A percentile compares a stretch with the other conserved stretches of the same genome.
Conservation (phyloP, 306 rosid genomes). For the Corylus heterophylla region DNA sequence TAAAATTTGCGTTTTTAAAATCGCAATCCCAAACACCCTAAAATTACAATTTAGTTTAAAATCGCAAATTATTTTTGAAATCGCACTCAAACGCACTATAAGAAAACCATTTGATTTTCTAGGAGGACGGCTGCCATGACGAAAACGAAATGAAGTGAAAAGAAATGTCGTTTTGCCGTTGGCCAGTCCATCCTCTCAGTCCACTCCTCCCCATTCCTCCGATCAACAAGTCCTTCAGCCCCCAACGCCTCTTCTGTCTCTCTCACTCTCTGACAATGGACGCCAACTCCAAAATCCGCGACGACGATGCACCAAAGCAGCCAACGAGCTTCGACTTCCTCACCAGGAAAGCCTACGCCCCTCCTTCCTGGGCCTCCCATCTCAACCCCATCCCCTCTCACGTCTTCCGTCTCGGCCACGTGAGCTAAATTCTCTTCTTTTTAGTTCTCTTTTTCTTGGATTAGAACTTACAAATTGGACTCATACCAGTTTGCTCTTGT, state of each 20-base stretch:
- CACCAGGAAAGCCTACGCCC: slow-evolving; percentile 47
- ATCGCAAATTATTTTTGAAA: too few species aligned
- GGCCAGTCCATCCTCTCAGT: not conserved
- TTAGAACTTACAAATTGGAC: not conserved
- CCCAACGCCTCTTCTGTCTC: slow-evolving; percentile 5
- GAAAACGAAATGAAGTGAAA: not conserved
- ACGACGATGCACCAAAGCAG: not conserved
- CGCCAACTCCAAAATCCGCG: slow-evolving; percentile 11
- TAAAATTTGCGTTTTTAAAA: too few species aligned
- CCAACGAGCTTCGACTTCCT: slow-evolving; percentile 43
- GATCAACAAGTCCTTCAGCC: slow-evolving; percentile 3
- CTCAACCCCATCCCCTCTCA: slow-evolving; percentile 73
- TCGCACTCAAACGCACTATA: too few species aligned
- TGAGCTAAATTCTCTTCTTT: slow-evolving; percentile 15
- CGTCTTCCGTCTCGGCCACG: slow-evolving; percentile 73
- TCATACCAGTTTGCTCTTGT: not conserved
- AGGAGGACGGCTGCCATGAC: not conserved
- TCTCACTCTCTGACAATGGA: slow-evolving; percentile 31
- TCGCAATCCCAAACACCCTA: too few species aligned
- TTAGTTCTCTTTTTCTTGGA: not conserved
- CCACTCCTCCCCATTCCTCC: not conserved
- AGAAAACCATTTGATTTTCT: too few species aligned
- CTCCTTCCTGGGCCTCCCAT: slow-evolving; percentile 90
- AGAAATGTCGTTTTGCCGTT: slow-evolving; percentile 29
- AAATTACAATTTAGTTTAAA: too few species aligned